phyloP scores from a whole-genome alignment of 2,329 filamentous ascomycete genomes.

The Aspergillus unguis region DNA sequence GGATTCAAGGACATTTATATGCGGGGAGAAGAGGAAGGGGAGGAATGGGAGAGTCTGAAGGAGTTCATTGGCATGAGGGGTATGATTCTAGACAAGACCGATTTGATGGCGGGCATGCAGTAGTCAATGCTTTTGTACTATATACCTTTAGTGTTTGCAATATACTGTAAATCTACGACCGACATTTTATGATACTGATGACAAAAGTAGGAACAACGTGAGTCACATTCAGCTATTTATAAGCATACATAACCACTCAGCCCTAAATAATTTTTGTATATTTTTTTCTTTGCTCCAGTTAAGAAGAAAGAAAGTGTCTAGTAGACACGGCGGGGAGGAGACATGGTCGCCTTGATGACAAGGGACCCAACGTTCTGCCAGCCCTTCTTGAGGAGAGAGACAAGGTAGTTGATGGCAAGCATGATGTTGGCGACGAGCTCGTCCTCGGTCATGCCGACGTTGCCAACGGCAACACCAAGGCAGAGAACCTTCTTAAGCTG shows the following conservation, averaged over 20 bases:
- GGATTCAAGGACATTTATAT: slow-evolving; percentile 79
- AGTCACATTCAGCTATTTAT: slow-evolving; percentile 33
- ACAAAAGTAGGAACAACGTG: slow-evolving; percentile 27
- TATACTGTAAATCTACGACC: background rate
- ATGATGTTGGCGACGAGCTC: slow-evolving; percentile 98
- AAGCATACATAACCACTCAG: slow-evolving; percentile 27
- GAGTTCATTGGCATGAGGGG: slow-evolving; percentile 79
- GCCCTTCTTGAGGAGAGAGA: slow-evolving; percentile 99
- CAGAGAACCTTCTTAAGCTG: slow-evolving; percentile 99
- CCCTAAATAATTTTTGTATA: slow-evolving; percentile 17
- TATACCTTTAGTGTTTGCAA: background rate
- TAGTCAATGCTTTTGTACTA: slow-evolving; percentile 32
- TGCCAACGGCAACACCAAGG: slow-evolving; percentile 98
- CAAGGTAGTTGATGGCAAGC: slow-evolving; percentile 99
- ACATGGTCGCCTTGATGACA: slow-evolving; percentile 99
- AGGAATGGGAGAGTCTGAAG: slow-evolving; percentile 80
- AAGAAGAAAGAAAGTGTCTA: slow-evolving; percentile 52
- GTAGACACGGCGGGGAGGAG: slow-evolving; percentile 95
- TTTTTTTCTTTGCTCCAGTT: background rate
- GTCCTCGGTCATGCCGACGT: slow-evolving; percentile 95
- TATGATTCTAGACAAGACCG: slow-evolving; percentile 86
- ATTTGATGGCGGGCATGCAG: slow-evolving; percentile 91
- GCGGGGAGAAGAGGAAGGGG: slow-evolving; percentile 84
- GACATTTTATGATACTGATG: background rate
- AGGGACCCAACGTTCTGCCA: slow-evolving; percentile 99